Evolutionary conservation across 208 protist species (phyloP).

Genomic region (Leishmania braziliensis): DNA sequence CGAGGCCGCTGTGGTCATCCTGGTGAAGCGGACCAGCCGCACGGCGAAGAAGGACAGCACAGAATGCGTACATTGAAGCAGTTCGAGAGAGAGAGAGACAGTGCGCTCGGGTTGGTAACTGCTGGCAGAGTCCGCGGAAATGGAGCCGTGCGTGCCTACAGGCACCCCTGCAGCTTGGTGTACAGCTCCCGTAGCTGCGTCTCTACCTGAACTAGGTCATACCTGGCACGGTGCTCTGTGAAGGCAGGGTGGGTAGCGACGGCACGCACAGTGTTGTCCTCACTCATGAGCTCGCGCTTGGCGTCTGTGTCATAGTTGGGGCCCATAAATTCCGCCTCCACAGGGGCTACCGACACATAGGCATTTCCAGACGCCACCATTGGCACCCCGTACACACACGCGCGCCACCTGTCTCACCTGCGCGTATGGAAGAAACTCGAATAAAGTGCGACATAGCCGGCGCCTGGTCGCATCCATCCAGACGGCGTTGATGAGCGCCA

Average conservation of each 20-base stretch:
- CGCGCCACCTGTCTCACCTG: constrained; percentile 18
- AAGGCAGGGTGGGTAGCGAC: constrained; percentile 23
- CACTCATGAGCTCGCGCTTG: constrained; percentile 29
- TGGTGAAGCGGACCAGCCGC: background rate
- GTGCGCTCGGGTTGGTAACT: background rate
- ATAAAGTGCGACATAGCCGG: constrained; percentile 29
- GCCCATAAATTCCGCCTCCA: constrained; percentile 25
- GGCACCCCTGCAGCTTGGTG: constrained; percentile 20
- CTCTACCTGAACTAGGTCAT: constrained; percentile 17
- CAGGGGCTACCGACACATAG: constrained; percentile 31
- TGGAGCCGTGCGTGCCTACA: constrained; percentile 3
- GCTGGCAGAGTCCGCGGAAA: background rate
- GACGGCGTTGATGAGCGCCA: constrained; percentile 37
- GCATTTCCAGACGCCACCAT: constrained; percentile 20
- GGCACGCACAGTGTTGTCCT: background rate
- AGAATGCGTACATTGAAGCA: background rate
- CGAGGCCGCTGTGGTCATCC: background rate
- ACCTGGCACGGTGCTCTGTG: constrained; percentile 29
- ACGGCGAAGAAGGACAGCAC: background rate
- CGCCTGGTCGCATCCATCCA: constrained; percentile 46
- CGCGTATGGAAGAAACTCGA: constrained; percentile 50
- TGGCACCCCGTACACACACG: constrained; percentile 34
- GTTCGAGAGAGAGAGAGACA: background rate
- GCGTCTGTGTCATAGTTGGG: constrained; percentile 9
- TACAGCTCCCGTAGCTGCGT: constrained; percentile 24